A percentile compares a stretch with the other conserved stretches of the same genome.
Conservation (phyloP, 2,329 filamentous ascomycete genomes). For the Diaporthe sp. region DNA sequence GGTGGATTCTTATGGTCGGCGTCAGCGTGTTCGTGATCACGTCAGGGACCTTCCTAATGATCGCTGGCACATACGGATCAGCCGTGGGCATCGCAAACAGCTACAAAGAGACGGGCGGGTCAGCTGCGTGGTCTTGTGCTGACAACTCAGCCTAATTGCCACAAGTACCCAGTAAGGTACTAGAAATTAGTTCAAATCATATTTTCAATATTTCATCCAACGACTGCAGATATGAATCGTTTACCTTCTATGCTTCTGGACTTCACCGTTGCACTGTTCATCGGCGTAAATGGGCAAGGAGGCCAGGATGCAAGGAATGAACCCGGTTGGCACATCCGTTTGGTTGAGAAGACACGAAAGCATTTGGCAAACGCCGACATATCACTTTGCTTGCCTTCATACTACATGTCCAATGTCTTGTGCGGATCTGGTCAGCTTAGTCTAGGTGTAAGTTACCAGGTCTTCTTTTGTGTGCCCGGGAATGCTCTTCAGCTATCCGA, state of each 20-base stretch:
- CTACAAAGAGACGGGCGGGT: constrained; percentile 10
- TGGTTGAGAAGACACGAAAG: accelerated
- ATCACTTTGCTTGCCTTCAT: neutral
- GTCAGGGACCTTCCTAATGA: constrained; percentile 9
- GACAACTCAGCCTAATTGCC: neutral
- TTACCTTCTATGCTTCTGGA: too few species aligned
- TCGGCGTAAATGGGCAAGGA: neutral
- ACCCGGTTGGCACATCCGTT: too few species aligned
- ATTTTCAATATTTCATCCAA: neutral
- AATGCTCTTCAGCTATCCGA: too few species aligned
- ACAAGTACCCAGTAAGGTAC: neutral
- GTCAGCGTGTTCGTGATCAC: constrained; percentile 11
- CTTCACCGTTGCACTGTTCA: neutral
- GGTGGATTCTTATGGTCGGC: neutral
- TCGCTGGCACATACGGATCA: constrained; percentile 3
- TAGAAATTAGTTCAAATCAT: neutral
- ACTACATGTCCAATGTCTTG: neutral
- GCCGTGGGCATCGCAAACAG: constrained; percentile 5
- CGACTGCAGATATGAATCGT: accelerated
- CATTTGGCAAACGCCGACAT: too few species aligned
- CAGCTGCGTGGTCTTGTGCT: constrained; percentile 2
- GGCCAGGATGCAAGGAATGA: neutral
- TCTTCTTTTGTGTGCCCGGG: too few species aligned
- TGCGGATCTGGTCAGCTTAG: neutral
- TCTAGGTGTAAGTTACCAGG: too few species aligned